Conservation (phyloP, 345 rosid species). For the Nasturtium officinale region DNA sequence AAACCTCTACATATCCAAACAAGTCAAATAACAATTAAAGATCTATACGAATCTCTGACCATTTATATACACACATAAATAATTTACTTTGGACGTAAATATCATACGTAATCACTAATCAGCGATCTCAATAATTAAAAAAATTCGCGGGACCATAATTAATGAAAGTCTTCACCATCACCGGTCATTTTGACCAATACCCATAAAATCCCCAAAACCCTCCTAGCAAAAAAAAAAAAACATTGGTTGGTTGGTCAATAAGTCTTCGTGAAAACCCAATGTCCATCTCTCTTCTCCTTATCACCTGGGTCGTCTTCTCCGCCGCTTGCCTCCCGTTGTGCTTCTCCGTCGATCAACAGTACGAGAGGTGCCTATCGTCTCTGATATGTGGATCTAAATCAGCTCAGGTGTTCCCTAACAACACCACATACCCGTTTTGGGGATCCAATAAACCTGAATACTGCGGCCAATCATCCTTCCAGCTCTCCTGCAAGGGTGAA, state of each 20-base stretch:
- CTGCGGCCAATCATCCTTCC: constrained; percentile 49
- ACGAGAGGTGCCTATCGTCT: constrained; percentile 32
- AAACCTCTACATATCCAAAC: background rate
- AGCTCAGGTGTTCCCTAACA: background rate
- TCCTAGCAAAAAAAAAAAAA: background rate
- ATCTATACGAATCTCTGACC: constrained; percentile 16
- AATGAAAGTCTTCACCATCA: constrained; percentile 17
- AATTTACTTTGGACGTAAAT: background rate
- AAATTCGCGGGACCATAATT: background rate
- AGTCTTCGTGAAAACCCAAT: constrained; percentile 7
- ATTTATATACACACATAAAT: background rate
- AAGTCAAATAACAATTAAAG: constrained; percentile 19
- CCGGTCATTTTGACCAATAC: constrained; percentile 23
- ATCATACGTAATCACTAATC: background rate
- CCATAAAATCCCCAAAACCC: constrained; percentile 15
- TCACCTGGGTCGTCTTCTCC: constrained; percentile 33
- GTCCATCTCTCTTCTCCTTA: constrained; percentile 30
- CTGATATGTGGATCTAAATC: constrained; percentile 44
- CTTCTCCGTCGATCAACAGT: constrained; percentile 30
- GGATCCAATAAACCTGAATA: constrained; percentile 19
- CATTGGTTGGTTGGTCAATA: background rate
- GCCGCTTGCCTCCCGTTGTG: constrained; percentile 28
- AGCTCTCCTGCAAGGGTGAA: constrained; percentile 38
- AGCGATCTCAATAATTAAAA: background rate
- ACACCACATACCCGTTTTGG: constrained; percentile 59